Conservation (phyloP, 352 stramenopile genomes). For the Phytopythium sindhum region DNA sequence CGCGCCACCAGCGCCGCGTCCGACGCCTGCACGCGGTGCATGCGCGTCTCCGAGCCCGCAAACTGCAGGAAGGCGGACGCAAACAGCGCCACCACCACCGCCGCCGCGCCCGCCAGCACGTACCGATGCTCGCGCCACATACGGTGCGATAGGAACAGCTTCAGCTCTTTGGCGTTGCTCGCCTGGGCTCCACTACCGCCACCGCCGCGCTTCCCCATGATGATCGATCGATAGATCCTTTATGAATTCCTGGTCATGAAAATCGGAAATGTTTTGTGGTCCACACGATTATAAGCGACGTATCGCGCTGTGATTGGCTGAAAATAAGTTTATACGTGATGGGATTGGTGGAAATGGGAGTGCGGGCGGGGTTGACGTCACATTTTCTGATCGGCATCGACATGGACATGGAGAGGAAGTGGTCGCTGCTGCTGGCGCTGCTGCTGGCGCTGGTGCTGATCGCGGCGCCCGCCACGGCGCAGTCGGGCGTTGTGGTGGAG, state of each 20-base stretch:
- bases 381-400: too few relatives aligned
- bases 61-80: constrained; percentile 62
- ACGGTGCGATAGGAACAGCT: constrained; percentile 79
- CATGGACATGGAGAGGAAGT: too few relatives aligned
- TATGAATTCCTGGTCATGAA: too few relatives aligned
- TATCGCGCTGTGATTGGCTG: constrained; percentile 11
- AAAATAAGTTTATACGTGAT: constrained; percentile 4
- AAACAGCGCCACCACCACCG: constrained; percentile 63
- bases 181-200: constrained; percentile 16
- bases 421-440: background rate
- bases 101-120: constrained; percentile 37
- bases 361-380: too few relatives aligned
- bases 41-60: constrained; percentile 48
- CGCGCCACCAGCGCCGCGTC: constrained; percentile 50
- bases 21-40: constrained; percentile 63
- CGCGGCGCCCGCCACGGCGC: constrained; percentile 10
- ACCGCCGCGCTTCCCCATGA: constrained; percentile 25
- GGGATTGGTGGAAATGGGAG: background rate
- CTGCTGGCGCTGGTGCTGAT: constrained; percentile 16
- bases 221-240: constrained; percentile 1
- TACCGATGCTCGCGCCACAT: constrained; percentile 83
- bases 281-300: constrained; percentile 1
- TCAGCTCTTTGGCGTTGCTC: constrained; percentile 70
- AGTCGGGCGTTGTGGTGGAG: constrained; percentile 1
- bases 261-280: background rate